phyloP scores from a whole-genome alignment of 371 early-diverging fungal genomes.

The Dichotomocladium elegans region DNA sequence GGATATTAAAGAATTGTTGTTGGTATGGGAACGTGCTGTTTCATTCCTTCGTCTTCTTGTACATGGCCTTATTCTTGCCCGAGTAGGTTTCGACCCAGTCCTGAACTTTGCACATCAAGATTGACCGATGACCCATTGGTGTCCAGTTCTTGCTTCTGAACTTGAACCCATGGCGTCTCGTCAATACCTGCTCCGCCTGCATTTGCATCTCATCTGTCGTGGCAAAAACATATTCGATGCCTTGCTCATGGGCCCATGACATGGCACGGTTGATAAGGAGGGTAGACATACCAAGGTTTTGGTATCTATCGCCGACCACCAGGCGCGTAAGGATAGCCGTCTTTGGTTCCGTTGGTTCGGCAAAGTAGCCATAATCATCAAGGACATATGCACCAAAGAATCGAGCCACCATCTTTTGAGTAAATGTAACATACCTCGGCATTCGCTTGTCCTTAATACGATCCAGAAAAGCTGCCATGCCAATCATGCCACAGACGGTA shows the following conservation, averaged over 20 bases:
- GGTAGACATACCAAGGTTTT: constrained; percentile 37
- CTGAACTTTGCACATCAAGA: constrained; percentile 12
- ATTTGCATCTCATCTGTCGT: constrained; percentile 27
- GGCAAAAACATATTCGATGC: constrained; percentile 32
- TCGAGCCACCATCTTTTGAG: not conserved
- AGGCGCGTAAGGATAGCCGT: constrained; percentile 36
- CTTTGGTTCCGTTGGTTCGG: constrained; percentile 23
- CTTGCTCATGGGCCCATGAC: constrained; percentile 32
- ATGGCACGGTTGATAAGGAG: constrained; percentile 37
- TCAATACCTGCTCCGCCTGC: constrained; percentile 34
- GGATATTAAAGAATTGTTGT: too few species aligned
- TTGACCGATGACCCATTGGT: constrained; percentile 24
- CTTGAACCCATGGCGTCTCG: constrained; percentile 35
- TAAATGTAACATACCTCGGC: too few species aligned
- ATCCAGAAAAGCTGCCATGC: constrained; percentile 19
- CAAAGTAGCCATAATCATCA: constrained; percentile 14
- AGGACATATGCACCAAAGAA: not conserved
- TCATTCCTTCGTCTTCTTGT: not conserved
- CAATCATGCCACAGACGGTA: constrained; percentile 36
- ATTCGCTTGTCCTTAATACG: constrained; percentile 1
- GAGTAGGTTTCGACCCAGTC: constrained; percentile 13
- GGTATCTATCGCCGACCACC: constrained; percentile 28
- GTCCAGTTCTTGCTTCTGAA: constrained; percentile 16
- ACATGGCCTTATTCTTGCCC: not conserved
- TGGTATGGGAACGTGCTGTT: too few species aligned